Percentiles rank a stretch among this genome's conserved stretches.
Evolutionary conservation across 1,139 yeast genomes (phyloP).

Genomic region (Hyphopichia wangnamkhiaoensis): DNA sequence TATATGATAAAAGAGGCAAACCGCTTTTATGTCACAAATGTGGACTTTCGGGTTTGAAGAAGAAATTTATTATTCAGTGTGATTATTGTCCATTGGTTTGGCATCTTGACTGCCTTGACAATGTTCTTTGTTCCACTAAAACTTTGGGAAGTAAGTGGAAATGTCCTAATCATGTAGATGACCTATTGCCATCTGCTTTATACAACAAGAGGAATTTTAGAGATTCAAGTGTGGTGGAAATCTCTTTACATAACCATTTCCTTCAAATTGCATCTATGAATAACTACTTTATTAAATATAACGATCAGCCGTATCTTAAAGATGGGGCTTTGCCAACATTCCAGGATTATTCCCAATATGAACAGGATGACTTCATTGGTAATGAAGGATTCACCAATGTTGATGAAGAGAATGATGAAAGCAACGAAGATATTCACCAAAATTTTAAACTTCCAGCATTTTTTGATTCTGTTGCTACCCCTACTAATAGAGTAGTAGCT

Average conservation of each 20-base stretch:
- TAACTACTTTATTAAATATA: constrained; percentile 64
- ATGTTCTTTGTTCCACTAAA: constrained; percentile 76
- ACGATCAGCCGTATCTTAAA: constrained; percentile 59
- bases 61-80: constrained; percentile 65
- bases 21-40: constrained; percentile 78
- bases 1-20: constrained; percentile 64
- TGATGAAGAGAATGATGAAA: constrained; percentile 22
- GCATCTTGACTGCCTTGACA: constrained; percentile 87
- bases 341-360: constrained; percentile 35
- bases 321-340: constrained; percentile 21
- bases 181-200: constrained; percentile 40
- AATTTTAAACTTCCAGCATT: constrained; percentile 47
- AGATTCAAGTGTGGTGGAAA: constrained; percentile 54
- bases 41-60: constrained; percentile 61
- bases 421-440: constrained; percentile 21
- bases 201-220: constrained; percentile 50
- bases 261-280: constrained; percentile 43
- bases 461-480: constrained; percentile 39
- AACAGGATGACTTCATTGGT: constrained; percentile 25
- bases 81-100: constrained; percentile 86
- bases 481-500: constrained; percentile 46
- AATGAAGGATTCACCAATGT: constrained; percentile 10
- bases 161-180: constrained; percentile 86
- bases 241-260: constrained; percentile 41
- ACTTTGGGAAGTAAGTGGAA: constrained; percentile 85